These are phyloP conservation scores for Porogramme epimiltina DNA, from an alignment of 1,284 basidiomycete species.

Conservation along the genomic window DNA sequence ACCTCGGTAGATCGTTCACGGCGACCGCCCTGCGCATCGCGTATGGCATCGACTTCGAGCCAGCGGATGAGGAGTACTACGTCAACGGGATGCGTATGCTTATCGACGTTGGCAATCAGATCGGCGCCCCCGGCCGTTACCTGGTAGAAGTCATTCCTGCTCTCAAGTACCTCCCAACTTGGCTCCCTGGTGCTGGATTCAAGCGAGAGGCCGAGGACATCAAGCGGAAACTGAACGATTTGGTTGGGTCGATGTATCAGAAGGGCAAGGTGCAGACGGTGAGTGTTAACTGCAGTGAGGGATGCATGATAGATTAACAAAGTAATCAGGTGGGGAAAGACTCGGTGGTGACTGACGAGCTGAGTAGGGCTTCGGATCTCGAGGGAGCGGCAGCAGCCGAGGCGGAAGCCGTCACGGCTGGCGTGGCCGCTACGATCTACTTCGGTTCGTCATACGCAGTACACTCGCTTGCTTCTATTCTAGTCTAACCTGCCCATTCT, in stretches of 20 bases:
- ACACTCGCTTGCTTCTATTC: not conserved
- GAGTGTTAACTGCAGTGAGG: not conserved
- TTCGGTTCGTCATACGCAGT: not conserved
- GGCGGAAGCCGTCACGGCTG: not conserved
- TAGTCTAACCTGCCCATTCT: too few relatives aligned
- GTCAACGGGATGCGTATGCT: too few relatives aligned
- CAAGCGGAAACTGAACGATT: not conserved
- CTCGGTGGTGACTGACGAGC: not conserved
- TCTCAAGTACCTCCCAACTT: constrained; percentile 5
- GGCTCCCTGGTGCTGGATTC: constrained; percentile 11
- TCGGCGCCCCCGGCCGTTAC: too few relatives aligned
- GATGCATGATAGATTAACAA: not conserved
- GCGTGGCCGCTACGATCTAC: not conserved
- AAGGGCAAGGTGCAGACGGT: not conserved
- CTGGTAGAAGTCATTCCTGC: constrained; percentile 5
- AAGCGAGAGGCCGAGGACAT: not conserved
- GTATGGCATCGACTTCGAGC: constrained; percentile 30
- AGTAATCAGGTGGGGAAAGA: constrained; percentile 1
- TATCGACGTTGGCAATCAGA: too few relatives aligned
- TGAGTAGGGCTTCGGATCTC: not conserved
- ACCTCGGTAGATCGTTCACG: constrained; percentile 1
- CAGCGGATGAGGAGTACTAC: not conserved
- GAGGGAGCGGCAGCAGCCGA: not conserved
- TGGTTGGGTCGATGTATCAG: constrained; percentile 1
- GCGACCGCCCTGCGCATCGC: constrained; percentile 23